Conservation (phyloP, 257 asterid genomes). For the Solanum piurae region DNA sequence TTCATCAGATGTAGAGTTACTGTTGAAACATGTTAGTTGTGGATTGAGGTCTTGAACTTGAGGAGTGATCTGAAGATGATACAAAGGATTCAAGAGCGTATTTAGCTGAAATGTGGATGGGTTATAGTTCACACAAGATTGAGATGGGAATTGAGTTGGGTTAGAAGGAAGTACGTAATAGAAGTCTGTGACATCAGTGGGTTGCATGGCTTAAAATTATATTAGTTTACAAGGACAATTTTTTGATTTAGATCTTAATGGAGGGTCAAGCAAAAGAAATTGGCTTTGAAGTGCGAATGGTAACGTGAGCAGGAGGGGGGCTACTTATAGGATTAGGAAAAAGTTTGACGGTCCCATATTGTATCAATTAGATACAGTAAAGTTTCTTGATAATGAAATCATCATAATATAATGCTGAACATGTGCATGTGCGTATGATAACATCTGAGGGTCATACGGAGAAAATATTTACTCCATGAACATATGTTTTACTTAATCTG, state of each 20-base stretch:
- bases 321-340: conserved; percentile 47
- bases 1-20: conserved; percentile 81
- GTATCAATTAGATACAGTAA: conserved; percentile 28
- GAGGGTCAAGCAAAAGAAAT: background rate
- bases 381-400: conserved; percentile 36
- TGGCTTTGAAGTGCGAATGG: conserved; percentile 35
- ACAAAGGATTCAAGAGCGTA: conserved; percentile 33
- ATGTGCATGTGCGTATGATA: conserved; percentile 4
- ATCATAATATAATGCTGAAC: conserved; percentile 24
- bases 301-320: conserved; percentile 26
- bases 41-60: conserved; percentile 54
- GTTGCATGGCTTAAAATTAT: conserved; percentile 44
- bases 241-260: conserved; percentile 8
- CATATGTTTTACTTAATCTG: conserved; percentile 1
- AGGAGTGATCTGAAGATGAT: conserved; percentile 34
- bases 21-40: conserved; percentile 52
- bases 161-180: conserved; percentile 43
- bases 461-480: conserved; percentile 11
- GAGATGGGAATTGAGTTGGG: conserved; percentile 39
- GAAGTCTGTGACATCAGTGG: conserved; percentile 47
- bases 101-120: conserved; percentile 31
- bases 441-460: conserved; percentile 5
- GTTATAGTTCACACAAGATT: conserved; percentile 17
- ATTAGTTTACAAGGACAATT: background rate
- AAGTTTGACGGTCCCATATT: conserved; percentile 23